phyloP scores from a whole-genome alignment of 1,284 basidiomycete genomes.

The Caloboletus inedulis region DNA sequence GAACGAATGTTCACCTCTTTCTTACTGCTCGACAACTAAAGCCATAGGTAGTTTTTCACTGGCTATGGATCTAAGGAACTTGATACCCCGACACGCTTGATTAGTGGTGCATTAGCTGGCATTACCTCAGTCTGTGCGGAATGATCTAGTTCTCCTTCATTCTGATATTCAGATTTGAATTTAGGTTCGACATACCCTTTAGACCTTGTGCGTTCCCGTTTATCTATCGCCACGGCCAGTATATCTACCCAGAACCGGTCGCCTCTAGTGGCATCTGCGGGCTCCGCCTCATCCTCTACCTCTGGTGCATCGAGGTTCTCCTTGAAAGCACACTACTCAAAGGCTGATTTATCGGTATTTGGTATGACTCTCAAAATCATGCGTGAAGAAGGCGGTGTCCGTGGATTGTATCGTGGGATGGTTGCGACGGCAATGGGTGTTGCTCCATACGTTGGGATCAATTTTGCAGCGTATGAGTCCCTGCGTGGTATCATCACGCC shows the following conservation, averaged over 20 bases:
- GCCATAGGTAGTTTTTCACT: slow-evolving; percentile 62
- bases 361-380: slow-evolving; percentile 91
- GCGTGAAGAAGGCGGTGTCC: slow-evolving; percentile 85
- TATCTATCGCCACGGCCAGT: slow-evolving; percentile 88
- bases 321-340: slow-evolving; percentile 38
- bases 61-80: slow-evolving; percentile 65
- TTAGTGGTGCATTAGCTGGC: slow-evolving; percentile 85
- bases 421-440: slow-evolving; percentile 89
- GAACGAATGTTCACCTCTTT: background rate
- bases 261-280: slow-evolving; percentile 20
- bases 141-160: slow-evolving; percentile 15
- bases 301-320: slow-evolving; percentile 51
- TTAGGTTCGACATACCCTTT: slow-evolving; percentile 88
- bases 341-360: slow-evolving; percentile 70
- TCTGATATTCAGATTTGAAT: slow-evolving; percentile 8
- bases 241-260: slow-evolving; percentile 41
- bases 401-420: slow-evolving; percentile 85
- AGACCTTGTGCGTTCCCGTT: slow-evolving; percentile 87
- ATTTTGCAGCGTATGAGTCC: slow-evolving; percentile 79
- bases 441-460: slow-evolving; percentile 89
- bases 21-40: slow-evolving; percentile 11
- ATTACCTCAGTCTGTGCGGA: slow-evolving; percentile 81
- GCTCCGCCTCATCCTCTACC: slow-evolving; percentile 40
- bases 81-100: slow-evolving; percentile 79
- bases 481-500: slow-evolving; percentile 71